Evolutionary conservation across 1,284 basidiomycete genomes (phyloP), one percentile per base, ranked within the genome.

Genomic region (Stygiomarasmius scandens): DNA sequence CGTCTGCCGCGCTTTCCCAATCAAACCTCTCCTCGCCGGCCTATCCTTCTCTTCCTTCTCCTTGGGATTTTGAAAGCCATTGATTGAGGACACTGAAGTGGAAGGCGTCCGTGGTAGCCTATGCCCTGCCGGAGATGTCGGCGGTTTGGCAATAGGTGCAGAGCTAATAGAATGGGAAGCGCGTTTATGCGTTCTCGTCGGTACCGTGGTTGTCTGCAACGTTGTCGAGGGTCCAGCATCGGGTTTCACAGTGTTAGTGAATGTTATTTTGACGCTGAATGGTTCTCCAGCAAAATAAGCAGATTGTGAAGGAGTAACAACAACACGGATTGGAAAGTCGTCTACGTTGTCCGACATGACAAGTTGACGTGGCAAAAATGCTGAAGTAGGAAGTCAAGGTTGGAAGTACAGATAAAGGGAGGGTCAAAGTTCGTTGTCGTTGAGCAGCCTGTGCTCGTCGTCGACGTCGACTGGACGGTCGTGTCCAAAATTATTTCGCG

Each of bases 201-300:
- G 69, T 56, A 67, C 56, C 41, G 70, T 65, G n/a, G 67, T 64
- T 32, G 66, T 57, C n/a, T 54, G 52, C 22, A 41, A 52, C 46
- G 12, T 65, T 66, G 67, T 47, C 64, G 76, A 73, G 23, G 77
- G 72, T 2, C 65, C 68, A 1, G 77, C 70, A 41, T 78, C 75
- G n/a, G 77, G 72, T 6, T 49, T 41, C 19, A 52, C 34, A 6
- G 87, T 90, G 71, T 96, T 97, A 47, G 90, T 90, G 73, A 97
- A 94, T 0, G 92, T 90, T 67, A 98, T 87, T 3, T 85, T 89
- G 16, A 93, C 92, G 5, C 86, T 79, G 72, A 96, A 93, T 0
- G 84, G 78, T 71, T 98, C 95, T 59, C 95, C 95, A 1, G 95
- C 94, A 71, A 96, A 98, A 75, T 92, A 97, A 0, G 93, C 92